Evolutionary conservation across 495 filamentous ascomycete genomes (phyloP).

Genomic region (Symbiotaphrina buchneri): DNA sequence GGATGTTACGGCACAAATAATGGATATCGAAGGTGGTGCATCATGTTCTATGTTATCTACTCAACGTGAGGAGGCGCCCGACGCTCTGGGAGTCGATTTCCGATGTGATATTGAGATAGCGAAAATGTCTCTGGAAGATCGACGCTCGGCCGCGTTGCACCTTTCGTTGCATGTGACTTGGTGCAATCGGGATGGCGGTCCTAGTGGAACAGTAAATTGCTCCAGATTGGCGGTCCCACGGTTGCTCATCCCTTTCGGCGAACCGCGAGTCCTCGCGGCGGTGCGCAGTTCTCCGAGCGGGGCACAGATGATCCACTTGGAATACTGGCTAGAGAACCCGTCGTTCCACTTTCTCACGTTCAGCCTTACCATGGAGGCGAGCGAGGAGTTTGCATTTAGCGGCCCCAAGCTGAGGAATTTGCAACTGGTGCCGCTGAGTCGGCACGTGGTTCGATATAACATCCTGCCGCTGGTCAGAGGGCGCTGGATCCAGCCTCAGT

Average conservation of each 20-base stretch:
- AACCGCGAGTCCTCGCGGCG: constrained; percentile 69
- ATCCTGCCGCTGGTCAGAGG: constrained; percentile 34
- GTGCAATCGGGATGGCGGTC: no score
- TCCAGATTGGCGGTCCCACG: constrained; percentile 62
- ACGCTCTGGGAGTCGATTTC: no score
- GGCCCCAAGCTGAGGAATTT: constrained; percentile 60
- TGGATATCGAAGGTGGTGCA: constrained; percentile 29
- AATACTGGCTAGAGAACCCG: constrained; percentile 77
- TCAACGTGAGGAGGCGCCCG: no score
- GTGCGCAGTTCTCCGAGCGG: constrained; percentile 21
- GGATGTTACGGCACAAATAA: constrained; percentile 31
- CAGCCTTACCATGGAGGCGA: constrained; percentile 74
- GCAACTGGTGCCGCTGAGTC: constrained; percentile 56
- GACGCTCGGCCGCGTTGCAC: constrained; percentile 44
- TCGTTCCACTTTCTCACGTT: constrained; percentile 89
- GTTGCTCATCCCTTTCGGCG: constrained; percentile 52
- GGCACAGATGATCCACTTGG: constrained; percentile 23
- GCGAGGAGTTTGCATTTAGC: constrained; percentile 80
- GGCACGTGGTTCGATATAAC: constrained; percentile 44
- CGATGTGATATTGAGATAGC: constrained; percentile 50
- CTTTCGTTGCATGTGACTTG: constrained; percentile 58
- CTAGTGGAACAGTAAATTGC: constrained; percentile 8
- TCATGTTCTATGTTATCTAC: constrained; percentile 21
- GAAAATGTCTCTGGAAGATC: constrained; percentile 59
- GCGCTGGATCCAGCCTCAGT: constrained; percentile 45